phyloP scores from a whole-genome alignment of 768 basidiomycete species.

The Trichaptum fuscoviolaceum region DNA sequence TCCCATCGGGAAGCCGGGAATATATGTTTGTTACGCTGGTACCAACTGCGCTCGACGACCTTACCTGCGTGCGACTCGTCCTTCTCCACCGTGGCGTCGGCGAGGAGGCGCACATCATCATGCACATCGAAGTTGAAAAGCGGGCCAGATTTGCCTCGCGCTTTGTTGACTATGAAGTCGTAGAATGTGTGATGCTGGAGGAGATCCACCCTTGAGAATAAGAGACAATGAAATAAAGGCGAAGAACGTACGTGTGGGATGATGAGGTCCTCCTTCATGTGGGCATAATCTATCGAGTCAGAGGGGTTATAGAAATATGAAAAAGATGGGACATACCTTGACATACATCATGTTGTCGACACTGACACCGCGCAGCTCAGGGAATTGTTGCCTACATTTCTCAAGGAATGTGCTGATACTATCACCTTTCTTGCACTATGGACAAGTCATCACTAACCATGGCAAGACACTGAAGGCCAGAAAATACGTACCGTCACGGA shows the following conservation, averaged over 20 bases:
- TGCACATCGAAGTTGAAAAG: conserved; percentile 99
- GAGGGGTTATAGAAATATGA: background rate
- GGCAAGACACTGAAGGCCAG: background rate
- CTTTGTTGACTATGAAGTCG: conserved; percentile 97
- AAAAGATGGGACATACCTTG: conserved; percentile 51
- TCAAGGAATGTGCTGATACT: conserved; percentile 82
- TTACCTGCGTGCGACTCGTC: conserved; percentile 99
- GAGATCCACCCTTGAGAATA: conserved; percentile 7
- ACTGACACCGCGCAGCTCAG: conserved; percentile 83
- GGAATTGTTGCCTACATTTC: conserved; percentile 89
- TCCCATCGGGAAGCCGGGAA: conserved; percentile 98
- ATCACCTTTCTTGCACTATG: conserved; percentile 96
- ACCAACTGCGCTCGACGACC: conserved; percentile 94
- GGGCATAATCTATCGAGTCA: conserved; percentile 8
- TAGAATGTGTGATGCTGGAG: conserved; percentile 94
- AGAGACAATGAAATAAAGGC: background rate
- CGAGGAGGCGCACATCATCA: conserved; percentile 91
- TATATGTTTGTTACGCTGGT: conserved; percentile 95
- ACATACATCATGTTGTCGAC: conserved; percentile 99
- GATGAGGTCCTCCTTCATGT: conserved; percentile 84
- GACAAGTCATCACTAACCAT: conserved; percentile 7
- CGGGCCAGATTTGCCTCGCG: conserved; percentile 95
- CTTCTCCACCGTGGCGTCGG: conserved; percentile 94
- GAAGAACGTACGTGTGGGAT: conserved; percentile 77
- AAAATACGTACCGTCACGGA: conserved; percentile 66